These are phyloP conservation scores for Apiospora aurea DNA, from an alignment of 2,329 filamentous ascomycete genomes.

Conservation along the genomic window DNA sequence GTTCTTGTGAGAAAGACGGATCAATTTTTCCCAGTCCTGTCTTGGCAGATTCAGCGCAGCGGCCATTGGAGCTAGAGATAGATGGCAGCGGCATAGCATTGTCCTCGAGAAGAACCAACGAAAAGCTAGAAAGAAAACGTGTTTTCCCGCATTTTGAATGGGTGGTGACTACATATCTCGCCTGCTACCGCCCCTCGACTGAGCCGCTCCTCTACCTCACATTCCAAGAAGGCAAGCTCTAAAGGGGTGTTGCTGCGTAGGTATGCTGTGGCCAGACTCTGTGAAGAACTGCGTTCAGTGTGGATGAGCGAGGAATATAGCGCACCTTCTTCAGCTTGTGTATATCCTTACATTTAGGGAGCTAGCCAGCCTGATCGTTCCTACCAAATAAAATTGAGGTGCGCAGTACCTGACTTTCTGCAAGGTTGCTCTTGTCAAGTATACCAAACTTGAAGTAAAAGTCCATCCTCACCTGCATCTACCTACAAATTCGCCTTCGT, in stretches of 20 bases:
- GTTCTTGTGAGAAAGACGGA: not conserved
- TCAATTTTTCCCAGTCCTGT: not conserved
- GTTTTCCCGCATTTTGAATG: not conserved
- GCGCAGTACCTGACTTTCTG: not conserved
- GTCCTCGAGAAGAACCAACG: not conserved
- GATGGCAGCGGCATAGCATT: slow-evolving; percentile 4
- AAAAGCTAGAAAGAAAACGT: not conserved
- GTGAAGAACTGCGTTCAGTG: no score
- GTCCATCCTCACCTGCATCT: not conserved
- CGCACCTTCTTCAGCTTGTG: not conserved
- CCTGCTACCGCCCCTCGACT: no score
- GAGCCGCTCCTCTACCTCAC: no score
- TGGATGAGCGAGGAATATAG: not conserved
- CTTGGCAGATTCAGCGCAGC: not conserved
- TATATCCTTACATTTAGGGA: not conserved
- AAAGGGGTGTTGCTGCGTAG: no score
- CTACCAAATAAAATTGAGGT: not conserved
- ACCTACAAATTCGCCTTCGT: not conserved
- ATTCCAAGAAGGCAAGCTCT: no score
- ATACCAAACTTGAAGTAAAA: not conserved
- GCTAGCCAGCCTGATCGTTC: not conserved
- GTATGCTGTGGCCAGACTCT: no score
- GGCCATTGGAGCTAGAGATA: not conserved
- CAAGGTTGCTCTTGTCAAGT: no score
- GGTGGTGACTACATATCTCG: no score